Percentiles rank a stretch among this genome's conserved stretches.
phyloP scores from a whole-genome alignment of 2,329 filamentous ascomycete genomes.

The Juglanconis oblonga region DNA sequence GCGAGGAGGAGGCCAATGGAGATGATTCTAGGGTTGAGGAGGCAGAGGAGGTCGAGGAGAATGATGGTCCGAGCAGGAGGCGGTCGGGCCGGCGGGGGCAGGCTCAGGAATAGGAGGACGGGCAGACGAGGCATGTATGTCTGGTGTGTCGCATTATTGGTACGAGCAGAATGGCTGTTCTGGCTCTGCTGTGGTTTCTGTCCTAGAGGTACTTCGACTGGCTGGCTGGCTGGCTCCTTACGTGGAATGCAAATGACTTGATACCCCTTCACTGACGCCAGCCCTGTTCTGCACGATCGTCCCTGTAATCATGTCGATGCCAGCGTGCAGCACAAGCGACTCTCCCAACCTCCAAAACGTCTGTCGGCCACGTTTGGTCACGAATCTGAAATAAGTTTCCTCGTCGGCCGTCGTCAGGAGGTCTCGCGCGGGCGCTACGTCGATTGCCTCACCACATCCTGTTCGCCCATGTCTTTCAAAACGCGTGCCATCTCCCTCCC shows the following conservation, averaged over 20 bases:
- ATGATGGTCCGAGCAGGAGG: conserved; percentile 7
- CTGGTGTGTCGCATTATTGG: neutral
- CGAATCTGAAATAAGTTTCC: too few relatives aligned
- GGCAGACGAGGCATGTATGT: neutral
- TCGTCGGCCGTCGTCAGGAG: too few relatives aligned
- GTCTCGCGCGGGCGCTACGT: too few relatives aligned
- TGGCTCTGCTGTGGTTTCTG: neutral
- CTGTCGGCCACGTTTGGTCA: too few relatives aligned
- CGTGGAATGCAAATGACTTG: conserved; percentile 1
- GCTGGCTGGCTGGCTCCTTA: conserved; percentile 2
- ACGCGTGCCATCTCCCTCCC: neutral
- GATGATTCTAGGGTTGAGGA: conserved; percentile 2
- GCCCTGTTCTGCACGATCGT: too few relatives aligned
- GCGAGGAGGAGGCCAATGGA: conserved; percentile 20
- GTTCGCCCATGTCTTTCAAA: neutral
- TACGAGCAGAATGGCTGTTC: neutral
- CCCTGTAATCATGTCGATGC: too few relatives aligned
- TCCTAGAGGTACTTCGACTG: neutral
- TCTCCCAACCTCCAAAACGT: too few relatives aligned
- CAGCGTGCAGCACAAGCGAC: too few relatives aligned
- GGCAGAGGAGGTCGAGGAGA: neutral
- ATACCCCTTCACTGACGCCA: conserved; percentile 7
- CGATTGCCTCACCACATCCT: too few relatives aligned
- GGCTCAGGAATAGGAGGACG: conserved; percentile 3
- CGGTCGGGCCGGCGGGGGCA: conserved; percentile 5